Percentiles rank a stretch among this genome's conserved stretches.
phyloP scores from a whole-genome alignment of 176 grass and related monocot genomes.

The Oryza meyeriana region DNA sequence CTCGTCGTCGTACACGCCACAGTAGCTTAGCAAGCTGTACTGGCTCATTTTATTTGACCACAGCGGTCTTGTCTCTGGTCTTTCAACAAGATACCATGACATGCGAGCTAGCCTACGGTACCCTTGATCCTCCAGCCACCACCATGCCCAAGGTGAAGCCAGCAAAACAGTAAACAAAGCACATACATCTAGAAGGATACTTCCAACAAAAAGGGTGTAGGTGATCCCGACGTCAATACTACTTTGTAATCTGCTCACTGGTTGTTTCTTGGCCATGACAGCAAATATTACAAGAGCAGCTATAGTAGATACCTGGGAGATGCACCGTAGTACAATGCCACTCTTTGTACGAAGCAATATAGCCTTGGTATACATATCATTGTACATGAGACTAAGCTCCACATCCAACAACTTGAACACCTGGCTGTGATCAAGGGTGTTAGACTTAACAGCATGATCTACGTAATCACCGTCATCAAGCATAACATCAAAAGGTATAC shows the following conservation, averaged over 20 bases:
- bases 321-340: not conserved
- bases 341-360: not conserved
- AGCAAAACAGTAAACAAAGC: not conserved
- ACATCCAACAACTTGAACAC: not conserved
- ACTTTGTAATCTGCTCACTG: not conserved
- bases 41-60: slow-evolving; percentile 22
- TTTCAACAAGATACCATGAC: not conserved
- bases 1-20: too few relatives aligned
- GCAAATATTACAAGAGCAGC: not conserved
- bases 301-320: not conserved
- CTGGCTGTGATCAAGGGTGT: not conserved
- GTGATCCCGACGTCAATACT: not conserved
- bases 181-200: not conserved
- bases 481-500: too few relatives aligned
- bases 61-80: not conserved
- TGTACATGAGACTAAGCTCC: not conserved
- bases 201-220: not conserved
- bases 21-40: not conserved
- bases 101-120: not conserved
- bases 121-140: not conserved
- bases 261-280: not conserved
- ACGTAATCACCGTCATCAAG: too few relatives aligned
- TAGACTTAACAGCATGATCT: not conserved
- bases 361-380: slow-evolving; percentile 20
- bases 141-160: not conserved